phyloP scores from a whole-genome alignment of 352 stramenopile species.

The Phytopythium ostracodes region DNA sequence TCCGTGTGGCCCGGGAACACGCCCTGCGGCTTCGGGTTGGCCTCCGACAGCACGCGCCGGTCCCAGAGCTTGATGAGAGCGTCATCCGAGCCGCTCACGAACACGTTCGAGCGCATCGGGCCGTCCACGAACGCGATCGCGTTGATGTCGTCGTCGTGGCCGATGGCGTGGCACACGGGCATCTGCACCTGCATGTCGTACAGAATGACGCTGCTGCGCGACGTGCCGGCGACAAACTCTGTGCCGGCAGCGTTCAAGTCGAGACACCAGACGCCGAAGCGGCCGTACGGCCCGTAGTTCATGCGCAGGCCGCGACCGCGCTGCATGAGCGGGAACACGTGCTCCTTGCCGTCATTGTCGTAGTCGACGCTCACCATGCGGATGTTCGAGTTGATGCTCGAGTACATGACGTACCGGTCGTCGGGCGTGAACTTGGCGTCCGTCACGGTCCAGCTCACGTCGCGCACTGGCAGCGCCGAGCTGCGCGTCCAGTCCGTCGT shows the following conservation, averaged over 20 bases:
- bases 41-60: conserved; percentile 68
- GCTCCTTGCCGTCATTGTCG: conserved; percentile 43
- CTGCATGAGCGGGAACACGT: conserved; percentile 40
- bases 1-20: conserved; percentile 84
- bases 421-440: conserved; percentile 82
- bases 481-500: conserved; percentile 61
- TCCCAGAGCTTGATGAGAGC: conserved; percentile 85
- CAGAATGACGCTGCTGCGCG: conserved; percentile 66
- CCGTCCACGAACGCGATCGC: conserved; percentile 83
- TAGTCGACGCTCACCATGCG: conserved; percentile 72
- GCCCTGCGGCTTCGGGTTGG: conserved; percentile 66
- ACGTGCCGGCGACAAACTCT: conserved; percentile 80
- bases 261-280: conserved; percentile 77
- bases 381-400: conserved; percentile 79
- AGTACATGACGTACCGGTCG: conserved; percentile 69
- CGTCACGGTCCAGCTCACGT: conserved; percentile 80
- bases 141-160: conserved; percentile 79
- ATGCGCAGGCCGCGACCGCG: conserved; percentile 16
- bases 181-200: conserved; percentile 79
- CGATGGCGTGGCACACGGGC: conserved; percentile 61
- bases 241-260: conserved; percentile 72
- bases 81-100: conserved; percentile 84
- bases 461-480: conserved; percentile 47
- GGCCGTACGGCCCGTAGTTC: conserved; percentile 19
- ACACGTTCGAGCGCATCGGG: conserved; percentile 77